Evolutionary conservation across 108 stramenopile genomes (phyloP), one percentile per base, ranked within the genome.

Genomic region (Nannochloropsis salina): DNA sequence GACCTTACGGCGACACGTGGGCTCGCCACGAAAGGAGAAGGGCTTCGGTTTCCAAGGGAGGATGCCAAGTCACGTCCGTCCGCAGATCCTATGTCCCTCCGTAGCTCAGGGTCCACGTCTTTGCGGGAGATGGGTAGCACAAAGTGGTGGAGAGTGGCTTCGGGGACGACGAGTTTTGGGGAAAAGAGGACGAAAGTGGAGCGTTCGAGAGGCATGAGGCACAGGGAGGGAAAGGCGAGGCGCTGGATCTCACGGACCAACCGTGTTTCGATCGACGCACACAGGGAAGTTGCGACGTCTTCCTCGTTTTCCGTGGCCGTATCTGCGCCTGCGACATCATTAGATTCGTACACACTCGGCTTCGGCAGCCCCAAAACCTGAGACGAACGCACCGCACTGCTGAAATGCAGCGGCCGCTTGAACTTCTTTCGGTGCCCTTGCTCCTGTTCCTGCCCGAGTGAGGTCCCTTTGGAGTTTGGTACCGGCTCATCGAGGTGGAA

Each of bases 111-210:
- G 61, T 74, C 61, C 20, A 74, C 8, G 61, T 74, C 61, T n/a
- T 74, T 74, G 20, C 61, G 61, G 15, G 8, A 15, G 61, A 74
- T 74, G 4, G 61, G 61, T 6, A 74, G n/a, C 61, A 74, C 61
- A n/a, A 74, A 74, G n/a, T 74, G 61, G 6, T 74, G 61, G 20
- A 74, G 8, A n/a, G 61, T 74, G 5, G 61, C 5, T 3, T 74
- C 61, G 61, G 61, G 61, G 61, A 74, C 61, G 15, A 74, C 61
- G 61, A 74, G 61, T n/a, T 74, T 74, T 15, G 61, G 61, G 20
- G 61, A 74, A 6, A 74, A 74, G 61, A 74, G 61, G 61, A 74
- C 61, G 8, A 74, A 74, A 4, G 61, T 74, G 61, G 61, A 74
- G 2, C 61, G 61, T n/a, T 74, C 61, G 20, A 74, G n/a, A n/a